phyloP scores from a whole-genome alignment of 2,329 filamentous ascomycete genomes.

The Ascomycota sp. region DNA sequence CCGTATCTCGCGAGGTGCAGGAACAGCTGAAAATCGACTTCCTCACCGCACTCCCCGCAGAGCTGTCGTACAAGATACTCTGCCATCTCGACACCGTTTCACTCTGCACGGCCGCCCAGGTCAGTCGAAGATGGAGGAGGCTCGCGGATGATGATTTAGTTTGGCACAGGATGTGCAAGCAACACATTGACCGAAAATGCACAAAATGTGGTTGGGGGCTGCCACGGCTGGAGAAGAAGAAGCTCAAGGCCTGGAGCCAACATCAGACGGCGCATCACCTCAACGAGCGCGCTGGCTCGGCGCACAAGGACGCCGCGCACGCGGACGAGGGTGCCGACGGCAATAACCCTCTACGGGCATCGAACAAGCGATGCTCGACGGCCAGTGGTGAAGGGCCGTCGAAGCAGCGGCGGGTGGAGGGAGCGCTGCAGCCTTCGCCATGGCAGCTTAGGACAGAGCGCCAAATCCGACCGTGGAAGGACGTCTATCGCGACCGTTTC shows the following conservation, averaged over 20 bases:
- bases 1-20: conserved; percentile 72
- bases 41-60: conserved; percentile 65
- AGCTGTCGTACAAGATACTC: conserved; percentile 84
- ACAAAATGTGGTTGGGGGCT: conserved; percentile 92
- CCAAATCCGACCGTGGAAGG: conserved; percentile 64
- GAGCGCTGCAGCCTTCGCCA: conserved; percentile 5
- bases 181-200: conserved; percentile 86
- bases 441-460: conserved; percentile 20
- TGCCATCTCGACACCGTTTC: conserved; percentile 86
- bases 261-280: conserved; percentile 30
- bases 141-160: conserved; percentile 95
- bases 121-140: conserved; percentile 70
- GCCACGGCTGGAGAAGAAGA: conserved; percentile 72
- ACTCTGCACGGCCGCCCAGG: conserved; percentile 86
- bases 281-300: conserved; percentile 1
- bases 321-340: conserved; percentile 7
- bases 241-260: conserved; percentile 67
- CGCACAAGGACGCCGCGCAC: conserved; percentile 3
- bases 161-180: conserved; percentile 94
- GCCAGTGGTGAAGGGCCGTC: conserved; percentile 10
- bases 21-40: conserved; percentile 98
- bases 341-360: conserved; percentile 1
- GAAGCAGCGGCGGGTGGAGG: conserved; percentile 14
- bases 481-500: conserved; percentile 87
- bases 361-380: conserved; percentile 14